Conservation (phyloP, 805 yeast genomes). For the Candida suzukii region DNA sequence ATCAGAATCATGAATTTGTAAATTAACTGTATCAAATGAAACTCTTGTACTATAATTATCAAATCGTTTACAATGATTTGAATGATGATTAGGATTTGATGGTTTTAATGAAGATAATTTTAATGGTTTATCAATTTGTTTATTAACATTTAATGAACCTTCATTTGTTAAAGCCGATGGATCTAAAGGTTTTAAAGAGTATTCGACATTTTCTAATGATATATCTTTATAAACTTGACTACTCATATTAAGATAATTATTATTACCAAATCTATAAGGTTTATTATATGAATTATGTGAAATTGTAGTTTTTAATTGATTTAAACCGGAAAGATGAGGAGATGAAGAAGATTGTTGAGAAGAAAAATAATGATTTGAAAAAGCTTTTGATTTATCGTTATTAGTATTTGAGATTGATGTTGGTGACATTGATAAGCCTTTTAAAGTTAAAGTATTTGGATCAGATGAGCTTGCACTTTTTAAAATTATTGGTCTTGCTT, state of each 20-base stretch:
- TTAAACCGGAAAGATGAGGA: constrained; percentile 6
- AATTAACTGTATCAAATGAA: constrained; percentile 49
- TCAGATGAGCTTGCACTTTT: no score
- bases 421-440: no score
- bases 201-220: constrained; percentile 10
- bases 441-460: no score
- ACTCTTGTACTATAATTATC: constrained; percentile 27
- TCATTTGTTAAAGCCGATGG: constrained; percentile 6
- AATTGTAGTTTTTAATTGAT: constrained; percentile 12
- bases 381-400: no score
- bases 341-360: not conserved
- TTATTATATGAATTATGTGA: constrained; percentile 18
- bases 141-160: not conserved
- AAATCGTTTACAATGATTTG: not conserved
- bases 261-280: no score
- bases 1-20: constrained; percentile 17
- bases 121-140: not conserved
- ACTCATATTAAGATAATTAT: no score
- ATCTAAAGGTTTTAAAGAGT: constrained; percentile 13
- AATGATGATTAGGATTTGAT: not conserved
- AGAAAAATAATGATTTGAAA: no score
- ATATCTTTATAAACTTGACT: constrained; percentile 17
- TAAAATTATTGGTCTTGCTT: no score
- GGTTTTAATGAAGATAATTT: not conserved
- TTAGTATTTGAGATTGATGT: no score